Percentiles rank a stretch among this genome's conserved stretches.
phyloP scores from a whole-genome alignment of 257 asterid species.

The Echites panduratus region DNA sequence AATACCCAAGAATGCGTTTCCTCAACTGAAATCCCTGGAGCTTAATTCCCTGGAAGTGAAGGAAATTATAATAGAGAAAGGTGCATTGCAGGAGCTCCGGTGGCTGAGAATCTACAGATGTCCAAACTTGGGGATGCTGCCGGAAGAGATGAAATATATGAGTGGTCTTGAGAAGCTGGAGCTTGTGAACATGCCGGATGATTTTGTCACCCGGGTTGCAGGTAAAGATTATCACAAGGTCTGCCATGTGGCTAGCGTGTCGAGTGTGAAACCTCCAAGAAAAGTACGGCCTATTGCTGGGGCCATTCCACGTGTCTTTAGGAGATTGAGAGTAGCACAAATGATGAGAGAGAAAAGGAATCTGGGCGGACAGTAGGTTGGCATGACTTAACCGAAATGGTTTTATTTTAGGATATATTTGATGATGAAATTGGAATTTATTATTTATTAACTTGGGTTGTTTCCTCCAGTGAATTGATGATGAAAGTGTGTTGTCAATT shows the following conservation, averaged over 20 bases:
- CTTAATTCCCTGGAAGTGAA: not conserved
- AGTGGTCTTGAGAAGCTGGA: not conserved
- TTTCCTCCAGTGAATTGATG: too few relatives aligned
- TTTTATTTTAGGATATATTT: too few relatives aligned
- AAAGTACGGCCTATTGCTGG: too few relatives aligned
- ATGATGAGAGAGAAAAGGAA: too few relatives aligned
- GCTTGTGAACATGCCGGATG: not conserved
- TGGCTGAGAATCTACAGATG: not conserved
- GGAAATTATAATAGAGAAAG: not conserved
- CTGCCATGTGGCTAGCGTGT: not conserved
- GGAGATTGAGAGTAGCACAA: too few relatives aligned
- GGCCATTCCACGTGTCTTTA: too few relatives aligned
- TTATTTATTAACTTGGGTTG: too few relatives aligned
- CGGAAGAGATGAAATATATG: not conserved
- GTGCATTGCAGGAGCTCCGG: not conserved
- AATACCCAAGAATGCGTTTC: not conserved
- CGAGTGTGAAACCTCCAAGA: too few relatives aligned
- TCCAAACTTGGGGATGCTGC: not conserved
- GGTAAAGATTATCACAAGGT: not conserved
- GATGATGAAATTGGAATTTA: too few relatives aligned
- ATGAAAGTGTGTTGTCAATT: too few relatives aligned
- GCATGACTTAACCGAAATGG: too few relatives aligned
- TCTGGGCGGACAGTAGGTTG: too few relatives aligned
- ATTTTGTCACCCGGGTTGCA: not conserved
- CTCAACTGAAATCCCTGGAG: not conserved